Percentiles rank a stretch among this genome's conserved stretches.
Evolutionary conservation across 192 early-diverging fungal genomes (phyloP).

Genomic region (Coemansia sp.): DNA sequence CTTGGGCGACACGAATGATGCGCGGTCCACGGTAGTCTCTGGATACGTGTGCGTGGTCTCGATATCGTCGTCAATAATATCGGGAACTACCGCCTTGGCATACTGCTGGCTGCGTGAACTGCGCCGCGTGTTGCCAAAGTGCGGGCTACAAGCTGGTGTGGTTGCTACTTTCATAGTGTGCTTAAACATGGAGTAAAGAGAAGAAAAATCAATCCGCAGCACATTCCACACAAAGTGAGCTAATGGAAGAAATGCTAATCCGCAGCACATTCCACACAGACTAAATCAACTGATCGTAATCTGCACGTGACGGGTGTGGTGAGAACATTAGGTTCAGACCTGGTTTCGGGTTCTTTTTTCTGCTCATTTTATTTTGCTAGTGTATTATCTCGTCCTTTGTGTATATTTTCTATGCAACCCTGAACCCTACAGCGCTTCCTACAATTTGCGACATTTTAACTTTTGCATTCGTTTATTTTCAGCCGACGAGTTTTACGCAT

Average conservation of each 20-base stretch:
- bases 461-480: background rate
- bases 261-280: background rate
- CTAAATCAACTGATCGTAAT: slow-evolving; percentile 1
- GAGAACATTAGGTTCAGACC: background rate
- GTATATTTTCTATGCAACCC: slow-evolving; percentile 7
- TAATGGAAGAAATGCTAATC: background rate
- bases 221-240: background rate
- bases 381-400: slow-evolving; percentile 8
- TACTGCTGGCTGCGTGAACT: slow-evolving; percentile 37
- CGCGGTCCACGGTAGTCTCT: slow-evolving; percentile 43
- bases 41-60: slow-evolving; percentile 53
- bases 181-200: background rate
- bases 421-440: background rate
- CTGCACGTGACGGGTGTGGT: background rate
- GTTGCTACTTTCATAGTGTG: slow-evolving; percentile 10
- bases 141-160: slow-evolving; percentile 15
- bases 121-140: slow-evolving; percentile 24
- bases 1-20: slow-evolving; percentile 52
- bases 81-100: slow-evolving; percentile 29
- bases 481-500: background rate
- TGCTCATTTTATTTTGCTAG: background rate
- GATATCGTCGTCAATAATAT: slow-evolving; percentile 49
- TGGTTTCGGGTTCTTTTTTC: slow-evolving; percentile 1
- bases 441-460: background rate
- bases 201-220: slow-evolving; percentile 6